Evolutionary conservation across 495 filamentous ascomycete genomes (phyloP).

Genomic region (Neurospora sublineolata): DNA sequence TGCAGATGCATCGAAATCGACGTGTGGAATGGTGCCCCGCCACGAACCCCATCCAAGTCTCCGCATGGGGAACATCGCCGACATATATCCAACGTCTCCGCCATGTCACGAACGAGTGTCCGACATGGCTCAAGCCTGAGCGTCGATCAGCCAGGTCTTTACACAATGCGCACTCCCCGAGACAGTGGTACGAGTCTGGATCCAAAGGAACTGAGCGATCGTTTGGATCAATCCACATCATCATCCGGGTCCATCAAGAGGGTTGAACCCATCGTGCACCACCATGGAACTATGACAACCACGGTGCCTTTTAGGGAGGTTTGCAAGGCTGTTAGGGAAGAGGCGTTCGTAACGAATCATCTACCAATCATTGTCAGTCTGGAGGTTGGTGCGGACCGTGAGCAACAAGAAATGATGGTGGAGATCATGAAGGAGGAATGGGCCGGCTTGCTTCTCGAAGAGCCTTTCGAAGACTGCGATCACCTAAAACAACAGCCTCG

Average conservation of each 20-base stretch:
- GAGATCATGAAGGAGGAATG: conserved; percentile 84
- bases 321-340: conserved; percentile 66
- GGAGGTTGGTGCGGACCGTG: conserved; percentile 70
- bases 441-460: conserved; percentile 59
- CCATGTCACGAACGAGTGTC: conserved; percentile 25
- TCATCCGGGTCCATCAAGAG: conserved; percentile 16
- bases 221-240: conserved; percentile 11
- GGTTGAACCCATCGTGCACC: conserved; percentile 19
- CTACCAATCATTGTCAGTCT: conserved; percentile 81
- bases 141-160: conserved; percentile 2
- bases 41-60: conserved; percentile 18
- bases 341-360: conserved; percentile 59
- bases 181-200: conserved; percentile 18
- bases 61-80: conserved; percentile 20
- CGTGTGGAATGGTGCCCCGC: conserved; percentile 66
- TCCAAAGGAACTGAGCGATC: conserved; percentile 13
- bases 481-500: conserved; percentile 52
- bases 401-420: conserved; percentile 84
- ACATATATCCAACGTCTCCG: conserved; percentile 29
- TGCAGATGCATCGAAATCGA: conserved; percentile 94
- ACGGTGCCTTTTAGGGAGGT: conserved; percentile 80
- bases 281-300: conserved; percentile 66
- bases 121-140: conserved; percentile 10
- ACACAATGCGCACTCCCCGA: conserved; percentile 1
- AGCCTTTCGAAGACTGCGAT: conserved; percentile 28